phyloP scores from a whole-genome alignment of 257 asterid genomes.

The Salvia splendens region DNA sequence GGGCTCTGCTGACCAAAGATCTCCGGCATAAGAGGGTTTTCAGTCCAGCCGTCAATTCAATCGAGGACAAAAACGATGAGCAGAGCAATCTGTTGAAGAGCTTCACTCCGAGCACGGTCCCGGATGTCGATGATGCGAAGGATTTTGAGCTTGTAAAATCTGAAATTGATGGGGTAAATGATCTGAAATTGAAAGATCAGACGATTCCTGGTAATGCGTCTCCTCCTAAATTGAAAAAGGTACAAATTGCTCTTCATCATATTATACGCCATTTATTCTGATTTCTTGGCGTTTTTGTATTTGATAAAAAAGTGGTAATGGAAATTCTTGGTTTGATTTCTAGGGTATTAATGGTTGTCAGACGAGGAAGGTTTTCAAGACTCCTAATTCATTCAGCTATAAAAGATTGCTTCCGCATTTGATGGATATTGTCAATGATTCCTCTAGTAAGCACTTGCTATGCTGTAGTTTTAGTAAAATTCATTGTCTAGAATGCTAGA shows the following conservation, averaged over 20 bases:
- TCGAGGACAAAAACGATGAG: constrained; percentile 19
- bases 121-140: constrained; percentile 19
- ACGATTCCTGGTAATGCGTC: constrained; percentile 21
- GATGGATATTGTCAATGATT: constrained; percentile 47
- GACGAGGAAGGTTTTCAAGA: constrained; percentile 52
- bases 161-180: constrained; percentile 16
- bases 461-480: background rate
- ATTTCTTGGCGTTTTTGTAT: background rate
- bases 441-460: constrained; percentile 43
- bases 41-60: constrained; percentile 39
- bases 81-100: constrained; percentile 28
- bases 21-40: constrained; percentile 53
- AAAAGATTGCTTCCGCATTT: constrained; percentile 79
- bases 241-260: constrained; percentile 10
- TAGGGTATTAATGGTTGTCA: constrained; percentile 45
- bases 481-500: background rate
- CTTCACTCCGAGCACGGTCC: constrained; percentile 18
- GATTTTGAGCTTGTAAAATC: constrained; percentile 18
- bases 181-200: constrained; percentile 19
- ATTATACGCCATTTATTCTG: background rate
- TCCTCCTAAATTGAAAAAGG: constrained; percentile 38
- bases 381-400: constrained; percentile 66
- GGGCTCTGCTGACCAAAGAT: constrained; percentile 45
- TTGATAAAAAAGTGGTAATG: background rate
- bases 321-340: background rate